Evolutionary conservation across 176 grass and related monocot genomes (phyloP), one percentile per base, ranked within the genome.

Genomic region (Pharus latifolius): DNA sequence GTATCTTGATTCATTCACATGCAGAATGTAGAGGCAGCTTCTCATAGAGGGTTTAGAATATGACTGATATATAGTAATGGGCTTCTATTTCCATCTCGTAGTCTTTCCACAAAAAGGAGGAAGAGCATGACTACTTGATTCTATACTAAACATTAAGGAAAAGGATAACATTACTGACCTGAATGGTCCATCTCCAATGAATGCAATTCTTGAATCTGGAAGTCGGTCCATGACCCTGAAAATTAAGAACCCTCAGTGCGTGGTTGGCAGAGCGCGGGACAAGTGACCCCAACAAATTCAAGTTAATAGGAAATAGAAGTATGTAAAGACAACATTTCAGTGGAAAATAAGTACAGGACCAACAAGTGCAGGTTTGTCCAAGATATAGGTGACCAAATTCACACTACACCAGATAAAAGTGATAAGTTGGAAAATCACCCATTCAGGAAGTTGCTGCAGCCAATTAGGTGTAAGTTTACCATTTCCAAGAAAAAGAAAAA

Each of bases 221-320:
- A 91, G 66, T 47, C 72, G 68, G 34, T 91, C 88, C 83, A 91
- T 87, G 31, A 91, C 80, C 53, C 88, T 91, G 67, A 50, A 44
- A 15, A 40, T 33, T 76, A 70, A 38, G 23, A 74, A 24, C 49
- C 46, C 18, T 1, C 22, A 77, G 20, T 10, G 26, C 52, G 33
- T n/a, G 56, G 26, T 54, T 20, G 16, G 33, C 4, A 32, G n/a
- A 25, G 6, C 17, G 44, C 6, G 23, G 2, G 9, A 67, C 47
- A 58, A 4, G 30, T 0, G 30, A 55, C 3, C 41, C 27, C 9
- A 24, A 7, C 33, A 35, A 5, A 38, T 9, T 38, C 20, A 13
- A 25, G 15, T 8, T 31, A 32, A 7, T n/a, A 57, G 27, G 58
- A 53, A 78, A 15, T 17, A 59, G 48, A 56, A 58, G 35, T 37